A percentile compares a stretch with the other conserved stretches of the same genome.
These are phyloP conservation scores for Coemansia sp. DNA, from an alignment of 192 early-diverging fungal species.

Conservation along the genomic window DNA sequence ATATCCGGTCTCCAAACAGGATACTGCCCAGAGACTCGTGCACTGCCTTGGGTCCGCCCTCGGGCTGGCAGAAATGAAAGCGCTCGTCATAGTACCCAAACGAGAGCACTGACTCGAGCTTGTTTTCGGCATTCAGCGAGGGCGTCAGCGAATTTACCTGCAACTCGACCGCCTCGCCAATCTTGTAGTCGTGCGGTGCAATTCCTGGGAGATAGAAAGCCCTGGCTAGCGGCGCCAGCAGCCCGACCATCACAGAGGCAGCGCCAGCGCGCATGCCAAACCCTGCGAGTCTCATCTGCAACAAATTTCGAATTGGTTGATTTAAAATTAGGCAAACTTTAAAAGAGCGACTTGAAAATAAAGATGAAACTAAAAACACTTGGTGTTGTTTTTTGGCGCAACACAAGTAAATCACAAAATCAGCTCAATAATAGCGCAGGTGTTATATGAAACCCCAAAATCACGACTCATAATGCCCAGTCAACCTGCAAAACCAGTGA, in stretches of 20 bases:
- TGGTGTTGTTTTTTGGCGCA: too few relatives aligned
- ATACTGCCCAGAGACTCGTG: constrained; percentile 88
- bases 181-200: constrained; percentile 80
- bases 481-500: not conserved
- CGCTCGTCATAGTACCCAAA: constrained; percentile 86
- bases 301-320: not conserved
- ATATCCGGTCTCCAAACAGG: constrained; percentile 94
- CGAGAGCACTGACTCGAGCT: constrained; percentile 74
- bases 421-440: not conserved
- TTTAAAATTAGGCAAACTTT: not conserved
- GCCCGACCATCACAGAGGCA: not conserved
- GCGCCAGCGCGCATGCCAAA: constrained; percentile 1
- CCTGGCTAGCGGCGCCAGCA: constrained; percentile 18
- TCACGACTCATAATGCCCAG: not conserved
- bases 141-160: constrained; percentile 88
- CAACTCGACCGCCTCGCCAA: constrained; percentile 67
- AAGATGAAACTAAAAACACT: not conserved
- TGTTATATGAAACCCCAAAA: not conserved
- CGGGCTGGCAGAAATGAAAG: constrained; percentile 85
- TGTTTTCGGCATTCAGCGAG: constrained; percentile 57
- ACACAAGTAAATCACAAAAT: not conserved
- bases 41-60: constrained; percentile 60
- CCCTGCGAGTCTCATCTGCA: constrained; percentile 13
- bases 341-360: not conserved
- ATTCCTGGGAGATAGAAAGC: constrained; percentile 95